Evolutionary conservation across 176 grass and related monocot species (phyloP).

Genomic region (Otatea glauca): DNA sequence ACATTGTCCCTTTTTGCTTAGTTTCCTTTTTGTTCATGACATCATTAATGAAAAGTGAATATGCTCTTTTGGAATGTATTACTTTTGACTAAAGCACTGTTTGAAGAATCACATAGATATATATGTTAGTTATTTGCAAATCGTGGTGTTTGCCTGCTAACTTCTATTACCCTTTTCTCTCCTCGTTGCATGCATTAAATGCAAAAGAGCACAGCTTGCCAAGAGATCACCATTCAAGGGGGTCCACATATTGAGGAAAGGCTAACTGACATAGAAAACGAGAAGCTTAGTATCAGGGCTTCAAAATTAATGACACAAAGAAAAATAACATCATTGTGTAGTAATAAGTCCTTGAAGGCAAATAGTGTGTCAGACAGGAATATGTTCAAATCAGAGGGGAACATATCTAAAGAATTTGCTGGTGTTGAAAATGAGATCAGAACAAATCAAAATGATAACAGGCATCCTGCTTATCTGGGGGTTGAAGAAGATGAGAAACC

Average conservation of each 20-base stretch:
- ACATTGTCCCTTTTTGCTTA: slow-evolving; percentile 21
- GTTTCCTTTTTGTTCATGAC: not conserved
- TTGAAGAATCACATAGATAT: slow-evolving; percentile 19
- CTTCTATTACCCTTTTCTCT: slow-evolving; percentile 38
- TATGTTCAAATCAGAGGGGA: slow-evolving; percentile 59
- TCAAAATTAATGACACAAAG: slow-evolving; percentile 69
- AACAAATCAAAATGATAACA: slow-evolving; percentile 55
- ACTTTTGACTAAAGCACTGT: not conserved
- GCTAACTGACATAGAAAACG: slow-evolving; percentile 50
- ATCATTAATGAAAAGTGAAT: slow-evolving; percentile 11
- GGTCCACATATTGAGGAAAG: slow-evolving; percentile 34
- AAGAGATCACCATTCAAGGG: slow-evolving; percentile 41
- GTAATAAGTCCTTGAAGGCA: slow-evolving; percentile 56
- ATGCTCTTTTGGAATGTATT: slow-evolving; percentile 9
- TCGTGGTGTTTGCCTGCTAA: slow-evolving; percentile 38
- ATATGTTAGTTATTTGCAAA: not conserved
- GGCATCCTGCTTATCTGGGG: slow-evolving; percentile 41
- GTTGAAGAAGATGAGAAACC: slow-evolving; percentile 63
- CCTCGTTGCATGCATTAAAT: slow-evolving; percentile 38
- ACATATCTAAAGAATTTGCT: slow-evolving; percentile 47
- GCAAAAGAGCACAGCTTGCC: slow-evolving; percentile 36
- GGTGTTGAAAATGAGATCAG: slow-evolving; percentile 63
- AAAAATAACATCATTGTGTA: slow-evolving; percentile 72
- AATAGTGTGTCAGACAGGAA: slow-evolving; percentile 57
- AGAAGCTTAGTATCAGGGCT: slow-evolving; percentile 55